Evolutionary conservation across 805 yeast genomes (phyloP), one percentile per base, ranked within the genome.

Genomic region (Candida insectalens): DNA sequence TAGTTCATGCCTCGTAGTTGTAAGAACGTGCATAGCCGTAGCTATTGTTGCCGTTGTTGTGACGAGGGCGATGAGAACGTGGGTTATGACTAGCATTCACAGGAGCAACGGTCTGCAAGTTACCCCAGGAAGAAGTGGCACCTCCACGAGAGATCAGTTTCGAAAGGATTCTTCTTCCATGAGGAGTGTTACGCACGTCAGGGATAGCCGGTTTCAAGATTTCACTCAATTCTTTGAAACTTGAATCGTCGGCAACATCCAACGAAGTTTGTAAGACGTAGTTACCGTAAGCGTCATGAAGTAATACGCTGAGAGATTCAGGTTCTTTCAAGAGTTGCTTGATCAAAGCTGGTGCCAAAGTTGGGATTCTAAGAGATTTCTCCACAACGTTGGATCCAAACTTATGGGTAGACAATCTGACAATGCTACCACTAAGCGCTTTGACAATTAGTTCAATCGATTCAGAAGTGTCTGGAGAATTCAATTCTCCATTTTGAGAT

Each of bases 81-180:
- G n/a, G n/a, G n/a, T n/a, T n/a, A n/a, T n/a, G n/a, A n/a, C n/a
- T n/a, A n/a, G n/a, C n/a, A n/a, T n/a, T n/a, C n/a, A n/a, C n/a
- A n/a, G n/a, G n/a, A n/a, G n/a, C n/a, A n/a, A n/a, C n/a, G n/a
- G n/a, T n/a, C n/a, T n/a, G n/a, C n/a, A n/a, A n/a, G n/a, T n/a
- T 13, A 20, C 25, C 32, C 15, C 15, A 15, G 6, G 33, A 21
- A 5, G 44, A 32, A 9, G 44, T 29, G 15, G 36, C 41, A 29
- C 60, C 58, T 27, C 60, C 59, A 32, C 59, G 45, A 35, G 54
- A 46, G 37, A 53, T 51, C 30, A 58, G 42, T 34, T 84, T 85
- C 19, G 83, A 74, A 62, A 83, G 71, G 39, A 89, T 87, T 50
- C 96, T 74, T 53, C 95, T 71, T n/a, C 96, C 97, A 55, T 89